phyloP scores from a whole-genome alignment of 179 eudicot species.

The Camellia oleifera region DNA sequence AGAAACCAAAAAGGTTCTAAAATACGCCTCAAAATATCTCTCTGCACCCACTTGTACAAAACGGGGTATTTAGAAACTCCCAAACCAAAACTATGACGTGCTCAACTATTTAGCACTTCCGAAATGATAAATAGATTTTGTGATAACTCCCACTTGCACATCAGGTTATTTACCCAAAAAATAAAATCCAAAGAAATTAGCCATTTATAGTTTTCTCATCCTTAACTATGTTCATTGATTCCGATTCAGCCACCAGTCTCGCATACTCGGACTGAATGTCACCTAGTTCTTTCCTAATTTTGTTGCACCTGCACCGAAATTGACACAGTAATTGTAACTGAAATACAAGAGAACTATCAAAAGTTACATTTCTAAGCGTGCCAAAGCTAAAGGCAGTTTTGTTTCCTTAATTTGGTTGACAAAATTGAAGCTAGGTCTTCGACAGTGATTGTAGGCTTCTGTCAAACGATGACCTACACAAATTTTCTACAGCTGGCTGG shows the following conservation, averaged over 20 bases:
- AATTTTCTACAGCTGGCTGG: background rate
- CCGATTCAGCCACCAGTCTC: conserved; percentile 12
- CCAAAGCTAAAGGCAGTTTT: background rate
- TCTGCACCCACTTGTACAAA: too few relatives aligned
- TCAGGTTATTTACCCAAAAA: too few relatives aligned
- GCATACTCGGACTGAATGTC: background rate
- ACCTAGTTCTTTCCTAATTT: conserved; percentile 14
- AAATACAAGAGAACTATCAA: too few relatives aligned
- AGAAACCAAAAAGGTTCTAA: too few relatives aligned
- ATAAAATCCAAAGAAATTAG: background rate
- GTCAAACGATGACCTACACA: background rate
- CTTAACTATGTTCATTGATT: background rate
- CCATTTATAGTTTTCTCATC: background rate
- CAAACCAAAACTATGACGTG: background rate
- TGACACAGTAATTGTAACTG: background rate
- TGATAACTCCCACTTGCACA: too few relatives aligned
- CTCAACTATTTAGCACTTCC: background rate
- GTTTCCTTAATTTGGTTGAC: background rate
- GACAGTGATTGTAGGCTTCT: background rate
- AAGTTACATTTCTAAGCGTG: background rate
- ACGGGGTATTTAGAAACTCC: too few relatives aligned
- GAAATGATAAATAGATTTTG: background rate
- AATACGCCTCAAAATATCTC: too few relatives aligned
- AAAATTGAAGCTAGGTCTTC: background rate
- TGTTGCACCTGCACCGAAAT: conserved; percentile 9